These are phyloP conservation scores for Filosporella fistucella DNA, from an alignment of 495 filamentous ascomycete species.

Conservation along the genomic window DNA sequence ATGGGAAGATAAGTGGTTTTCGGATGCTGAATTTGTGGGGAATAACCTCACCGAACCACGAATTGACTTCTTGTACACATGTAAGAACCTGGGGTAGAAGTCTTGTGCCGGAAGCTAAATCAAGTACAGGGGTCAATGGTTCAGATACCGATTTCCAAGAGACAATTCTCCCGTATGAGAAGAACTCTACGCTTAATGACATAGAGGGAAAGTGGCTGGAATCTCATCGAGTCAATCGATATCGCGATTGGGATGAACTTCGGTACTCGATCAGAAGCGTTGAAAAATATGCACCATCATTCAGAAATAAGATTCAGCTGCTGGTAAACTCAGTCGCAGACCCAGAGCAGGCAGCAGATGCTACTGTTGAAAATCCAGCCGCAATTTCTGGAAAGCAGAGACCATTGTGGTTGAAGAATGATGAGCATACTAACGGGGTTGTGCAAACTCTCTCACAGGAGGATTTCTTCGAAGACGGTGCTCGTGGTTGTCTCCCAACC, in stretches of 20 bases:
- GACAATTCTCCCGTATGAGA: constrained; percentile 31
- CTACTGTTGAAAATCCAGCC: constrained; percentile 11
- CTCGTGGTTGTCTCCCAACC: constrained; percentile 33
- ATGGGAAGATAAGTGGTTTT: constrained; percentile 39
- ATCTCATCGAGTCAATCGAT: constrained; percentile 35
- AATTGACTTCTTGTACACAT: constrained; percentile 40
- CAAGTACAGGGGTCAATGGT: constrained; percentile 32
- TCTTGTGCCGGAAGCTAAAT: not conserved
- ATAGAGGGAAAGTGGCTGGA: constrained; percentile 33
- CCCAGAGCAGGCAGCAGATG: not conserved
- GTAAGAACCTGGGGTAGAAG: no score
- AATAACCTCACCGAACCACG: constrained; percentile 31
- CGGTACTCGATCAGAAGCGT: constrained; percentile 38
- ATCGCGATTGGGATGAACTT: constrained; percentile 40
- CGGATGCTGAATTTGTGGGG: constrained; percentile 26
- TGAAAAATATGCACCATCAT: constrained; percentile 31
- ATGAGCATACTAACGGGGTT: constrained; percentile 23
- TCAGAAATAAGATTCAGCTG: constrained; percentile 38
- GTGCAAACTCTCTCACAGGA: constrained; percentile 36
- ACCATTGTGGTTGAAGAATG: constrained; percentile 32
- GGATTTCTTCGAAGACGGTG: constrained; percentile 36
- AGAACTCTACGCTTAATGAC: constrained; percentile 36
- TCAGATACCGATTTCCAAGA: constrained; percentile 31
- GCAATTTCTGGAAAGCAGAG: constrained; percentile 26
- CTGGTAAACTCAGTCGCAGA: constrained; percentile 34